Evolutionary conservation across 495 filamentous ascomycete species (phyloP).

Genomic region (Rostrohypoxylon terebratum): DNA sequence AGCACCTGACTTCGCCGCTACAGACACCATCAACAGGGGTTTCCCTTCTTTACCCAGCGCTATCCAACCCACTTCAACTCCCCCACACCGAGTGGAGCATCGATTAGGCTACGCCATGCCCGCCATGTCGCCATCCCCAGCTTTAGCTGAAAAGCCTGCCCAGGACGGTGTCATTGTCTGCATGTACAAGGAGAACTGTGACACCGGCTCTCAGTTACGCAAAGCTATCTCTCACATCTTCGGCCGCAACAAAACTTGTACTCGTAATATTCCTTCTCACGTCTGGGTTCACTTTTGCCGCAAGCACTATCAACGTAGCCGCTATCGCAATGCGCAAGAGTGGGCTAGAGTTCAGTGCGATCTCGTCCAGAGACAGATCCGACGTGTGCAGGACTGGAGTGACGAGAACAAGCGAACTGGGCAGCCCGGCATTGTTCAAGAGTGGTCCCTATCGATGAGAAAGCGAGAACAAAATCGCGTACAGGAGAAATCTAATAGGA

Average conservation of each 20-base stretch:
- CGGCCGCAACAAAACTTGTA: slow-evolving; percentile 86
- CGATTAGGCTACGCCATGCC: slow-evolving; percentile 30
- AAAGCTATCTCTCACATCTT: slow-evolving; percentile 89
- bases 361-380: slow-evolving; percentile 68
- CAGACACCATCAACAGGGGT: slow-evolving; percentile 12
- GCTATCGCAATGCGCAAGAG: slow-evolving; percentile 71
- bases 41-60: slow-evolving; percentile 15
- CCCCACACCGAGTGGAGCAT: slow-evolving; percentile 10
- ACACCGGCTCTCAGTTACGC: slow-evolving; percentile 65
- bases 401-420: slow-evolving; percentile 52
- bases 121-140: slow-evolving; percentile 39
- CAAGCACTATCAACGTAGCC: slow-evolving; percentile 84
- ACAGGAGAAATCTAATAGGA: slow-evolving; percentile 49
- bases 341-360: slow-evolving; percentile 71
- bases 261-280: slow-evolving; percentile 70
- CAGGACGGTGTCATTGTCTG: slow-evolving; percentile 40
- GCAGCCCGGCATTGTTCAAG: slow-evolving; percentile 57
- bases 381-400: slow-evolving; percentile 70
- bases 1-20: slow-evolving; percentile 50
- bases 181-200: slow-evolving; percentile 58
- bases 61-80: neutral
- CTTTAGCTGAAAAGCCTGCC: slow-evolving; percentile 27
- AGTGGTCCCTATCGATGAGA: slow-evolving; percentile 62
- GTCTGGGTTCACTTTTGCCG: slow-evolving; percentile 81
- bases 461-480: slow-evolving; percentile 65